Conservation (phyloP, 164 flowering plant genomes). For the Malania oleifera region DNA sequence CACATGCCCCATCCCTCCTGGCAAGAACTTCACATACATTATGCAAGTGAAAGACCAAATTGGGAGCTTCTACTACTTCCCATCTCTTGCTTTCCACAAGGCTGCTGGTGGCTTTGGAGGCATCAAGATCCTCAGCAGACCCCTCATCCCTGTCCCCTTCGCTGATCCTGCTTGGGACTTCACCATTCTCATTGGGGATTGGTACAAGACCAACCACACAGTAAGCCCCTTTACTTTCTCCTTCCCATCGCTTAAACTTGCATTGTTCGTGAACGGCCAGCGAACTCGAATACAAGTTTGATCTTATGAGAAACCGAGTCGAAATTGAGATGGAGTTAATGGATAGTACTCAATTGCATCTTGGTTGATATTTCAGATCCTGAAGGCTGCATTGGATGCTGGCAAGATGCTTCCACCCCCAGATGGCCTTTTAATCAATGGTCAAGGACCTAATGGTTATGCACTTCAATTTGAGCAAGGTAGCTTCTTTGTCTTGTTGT, state of each 20-base stretch:
- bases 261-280: no score
- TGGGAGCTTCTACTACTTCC: slow-evolving; percentile 80
- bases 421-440: slow-evolving; percentile 66
- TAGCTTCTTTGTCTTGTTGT: slow-evolving; percentile 4
- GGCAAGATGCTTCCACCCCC: slow-evolving; percentile 54
- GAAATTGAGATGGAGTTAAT: no score
- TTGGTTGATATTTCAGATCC: slow-evolving; percentile 25
- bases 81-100: slow-evolving; percentile 74
- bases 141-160: slow-evolving; percentile 70
- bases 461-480: slow-evolving; percentile 55
- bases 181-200: slow-evolving; percentile 78
- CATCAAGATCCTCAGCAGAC: slow-evolving; percentile 62
- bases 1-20: slow-evolving; percentile 85
- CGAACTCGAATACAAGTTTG: no score
- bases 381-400: slow-evolving; percentile 43
- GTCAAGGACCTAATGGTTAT: slow-evolving; percentile 48
- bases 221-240: slow-evolving; percentile 33
- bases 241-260: no score
- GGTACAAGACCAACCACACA: slow-evolving; percentile 54
- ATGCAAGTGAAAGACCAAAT: slow-evolving; percentile 87
- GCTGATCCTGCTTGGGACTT: slow-evolving; percentile 57
- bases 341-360: no score
- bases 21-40: slow-evolving; percentile 69
- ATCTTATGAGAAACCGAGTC: no score
- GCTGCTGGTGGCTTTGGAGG: slow-evolving; percentile 86